phyloP scores from a whole-genome alignment of 805 yeast species.

The Torulaspora delbrueckii region DNA sequence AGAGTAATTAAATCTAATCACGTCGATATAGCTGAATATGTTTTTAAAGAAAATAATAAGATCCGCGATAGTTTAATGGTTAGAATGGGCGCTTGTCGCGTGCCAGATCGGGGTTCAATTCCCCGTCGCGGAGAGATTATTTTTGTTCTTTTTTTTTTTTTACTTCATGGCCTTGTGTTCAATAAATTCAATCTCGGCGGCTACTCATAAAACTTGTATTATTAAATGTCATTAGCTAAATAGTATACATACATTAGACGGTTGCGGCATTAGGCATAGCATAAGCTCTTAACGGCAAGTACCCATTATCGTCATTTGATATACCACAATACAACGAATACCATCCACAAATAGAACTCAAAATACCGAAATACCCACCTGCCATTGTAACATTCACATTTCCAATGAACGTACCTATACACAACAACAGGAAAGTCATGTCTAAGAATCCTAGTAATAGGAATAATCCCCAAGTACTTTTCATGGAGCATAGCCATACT shows the following conservation, averaged over 20 bases:
- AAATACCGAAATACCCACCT: conserved; percentile 58
- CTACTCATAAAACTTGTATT: neutral
- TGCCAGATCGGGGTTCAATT: conserved; percentile 28
- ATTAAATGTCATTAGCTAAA: neutral
- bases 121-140: conserved; percentile 15
- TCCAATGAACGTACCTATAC: conserved; percentile 49
- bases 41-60: too few species aligned
- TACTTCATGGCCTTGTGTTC: neutral
- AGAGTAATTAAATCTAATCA: too few species aligned
- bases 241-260: conserved; percentile 21
- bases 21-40: too few species aligned
- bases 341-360: conserved; percentile 55
- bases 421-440: conserved; percentile 48
- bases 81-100: conserved; percentile 27
- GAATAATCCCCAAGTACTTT: conserved; percentile 56
- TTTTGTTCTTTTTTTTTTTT: too few species aligned
- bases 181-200: neutral
- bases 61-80: conserved; percentile 19
- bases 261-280: conserved; percentile 47
- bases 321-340: conserved; percentile 61
- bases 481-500: conserved; percentile 52
- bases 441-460: conserved; percentile 50
- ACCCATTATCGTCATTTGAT: conserved; percentile 55
- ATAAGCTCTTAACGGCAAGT: conserved; percentile 47
- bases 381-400: conserved; percentile 43